Evolutionary conservation across 169 alveolate species (phyloP).

Genomic region (Ichthyophthirius multifiliis): DNA sequence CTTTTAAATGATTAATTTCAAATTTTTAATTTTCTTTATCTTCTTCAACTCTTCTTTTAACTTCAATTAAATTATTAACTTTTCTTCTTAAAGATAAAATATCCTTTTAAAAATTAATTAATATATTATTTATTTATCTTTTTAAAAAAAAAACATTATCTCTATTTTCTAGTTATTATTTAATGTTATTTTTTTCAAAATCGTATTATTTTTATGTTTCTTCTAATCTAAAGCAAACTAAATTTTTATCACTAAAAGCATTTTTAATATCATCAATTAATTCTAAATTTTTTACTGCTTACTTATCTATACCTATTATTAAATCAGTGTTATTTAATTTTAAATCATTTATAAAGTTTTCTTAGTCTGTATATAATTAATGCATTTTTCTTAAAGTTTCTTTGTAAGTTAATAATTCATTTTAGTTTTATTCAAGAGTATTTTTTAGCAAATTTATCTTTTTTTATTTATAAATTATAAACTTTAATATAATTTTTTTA

Average conservation of each 20-base stretch:
- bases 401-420: not conserved
- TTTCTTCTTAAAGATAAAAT: not conserved
- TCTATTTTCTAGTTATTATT: not conserved
- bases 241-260: not conserved
- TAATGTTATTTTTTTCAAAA: not conserved
- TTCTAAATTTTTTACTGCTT: not conserved
- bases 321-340: conserved; percentile 1
- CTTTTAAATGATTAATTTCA: not conserved
- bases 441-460: not conserved
- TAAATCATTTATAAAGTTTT: not conserved
- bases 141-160: not conserved
- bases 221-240: not conserved
- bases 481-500: not conserved
- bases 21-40: not conserved
- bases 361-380: not conserved
- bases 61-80: not conserved
- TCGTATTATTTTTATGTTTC: not conserved
- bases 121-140: not conserved
- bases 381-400: not conserved
- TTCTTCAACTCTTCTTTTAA: not conserved
- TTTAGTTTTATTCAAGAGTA: not conserved
- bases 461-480: too few relatives aligned
- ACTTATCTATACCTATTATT: not conserved
- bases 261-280: not conserved
- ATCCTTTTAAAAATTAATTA: not conserved